Percentiles rank a stretch among this genome's conserved stretches.
phyloP scores from a whole-genome alignment of 176 grass and related monocot genomes.

The Bothriochloa decipiens region DNA sequence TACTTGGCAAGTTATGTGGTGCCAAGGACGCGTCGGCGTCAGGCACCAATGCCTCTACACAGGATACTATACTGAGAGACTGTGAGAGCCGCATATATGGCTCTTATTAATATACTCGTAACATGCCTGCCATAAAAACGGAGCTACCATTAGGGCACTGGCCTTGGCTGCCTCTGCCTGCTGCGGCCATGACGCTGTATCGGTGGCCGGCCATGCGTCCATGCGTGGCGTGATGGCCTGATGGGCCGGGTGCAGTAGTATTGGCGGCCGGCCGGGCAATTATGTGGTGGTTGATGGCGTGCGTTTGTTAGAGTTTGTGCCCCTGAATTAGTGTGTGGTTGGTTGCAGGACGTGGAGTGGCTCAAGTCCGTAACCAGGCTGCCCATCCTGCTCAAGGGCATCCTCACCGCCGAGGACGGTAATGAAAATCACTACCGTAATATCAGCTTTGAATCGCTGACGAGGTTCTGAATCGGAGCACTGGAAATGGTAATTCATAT shows the following conservation, averaged over 20 bases:
- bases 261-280: too few relatives aligned
- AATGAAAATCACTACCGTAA: not conserved
- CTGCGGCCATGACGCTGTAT: not conserved
- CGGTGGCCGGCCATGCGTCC: not conserved
- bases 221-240: too few relatives aligned
- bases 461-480: not conserved
- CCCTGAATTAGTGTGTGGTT: not conserved
- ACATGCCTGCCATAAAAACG: too few relatives aligned
- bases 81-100: too few relatives aligned
- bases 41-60: too few relatives aligned
- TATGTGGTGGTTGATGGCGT: too few relatives aligned
- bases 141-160: too few relatives aligned
- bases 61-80: too few relatives aligned
- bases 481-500: not conserved
- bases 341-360: conserved; percentile 70
- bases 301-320: not conserved
- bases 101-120: too few relatives aligned
- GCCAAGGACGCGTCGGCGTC: not conserved
- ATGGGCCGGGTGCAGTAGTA: too few relatives aligned
- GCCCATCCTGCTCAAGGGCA: conserved; percentile 77
- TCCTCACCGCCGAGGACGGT: conserved; percentile 86
- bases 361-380: conserved; percentile 73
- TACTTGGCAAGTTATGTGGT: not conserved
- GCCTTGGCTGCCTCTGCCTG: not conserved
- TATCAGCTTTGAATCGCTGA: not conserved